Conservation (phyloP, 2,329 filamentous ascomycete species). For the Balansia obtecta region DNA sequence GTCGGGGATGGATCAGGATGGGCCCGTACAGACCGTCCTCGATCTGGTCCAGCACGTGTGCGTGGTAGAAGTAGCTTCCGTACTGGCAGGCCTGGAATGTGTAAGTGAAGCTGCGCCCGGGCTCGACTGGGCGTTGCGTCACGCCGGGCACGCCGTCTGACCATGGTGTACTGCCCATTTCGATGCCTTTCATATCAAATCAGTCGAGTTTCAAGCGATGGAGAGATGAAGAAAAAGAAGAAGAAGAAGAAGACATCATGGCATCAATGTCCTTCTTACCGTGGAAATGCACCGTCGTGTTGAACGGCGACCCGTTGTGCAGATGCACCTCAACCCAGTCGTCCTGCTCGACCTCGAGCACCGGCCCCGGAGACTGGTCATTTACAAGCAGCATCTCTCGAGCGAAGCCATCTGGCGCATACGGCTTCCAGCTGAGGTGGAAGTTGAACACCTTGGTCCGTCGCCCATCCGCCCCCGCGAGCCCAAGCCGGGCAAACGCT, state of each 20-base stretch:
- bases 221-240: no score
- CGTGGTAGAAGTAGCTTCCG: slow-evolving; percentile 50
- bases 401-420: slow-evolving; percentile 31
- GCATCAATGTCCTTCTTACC: slow-evolving; percentile 17
- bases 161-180: slow-evolving; percentile 42
- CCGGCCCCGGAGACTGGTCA: slow-evolving; percentile 48
- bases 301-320: slow-evolving; percentile 32
- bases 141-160: slow-evolving; percentile 48
- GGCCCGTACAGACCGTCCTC: slow-evolving; percentile 48
- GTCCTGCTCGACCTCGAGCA: slow-evolving; percentile 26
- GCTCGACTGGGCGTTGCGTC: slow-evolving; percentile 37
- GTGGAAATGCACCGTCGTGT: slow-evolving; percentile 38
- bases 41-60: slow-evolving; percentile 41
- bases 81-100: slow-evolving; percentile 42
- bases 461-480: not conserved
- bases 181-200: slow-evolving; percentile 24
- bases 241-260: no score
- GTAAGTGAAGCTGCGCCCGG: slow-evolving; percentile 29
- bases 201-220: not conserved
- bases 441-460: slow-evolving; percentile 13
- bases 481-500: not conserved
- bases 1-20: slow-evolving; percentile 34
- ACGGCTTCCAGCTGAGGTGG: slow-evolving; percentile 23
- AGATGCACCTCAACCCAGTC: slow-evolving; percentile 28
- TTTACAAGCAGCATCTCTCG: slow-evolving; percentile 41